These are phyloP conservation scores for Conticribra weissflogii DNA, from an alignment of 108 stramenopile species.

Conservation along the genomic window DNA sequence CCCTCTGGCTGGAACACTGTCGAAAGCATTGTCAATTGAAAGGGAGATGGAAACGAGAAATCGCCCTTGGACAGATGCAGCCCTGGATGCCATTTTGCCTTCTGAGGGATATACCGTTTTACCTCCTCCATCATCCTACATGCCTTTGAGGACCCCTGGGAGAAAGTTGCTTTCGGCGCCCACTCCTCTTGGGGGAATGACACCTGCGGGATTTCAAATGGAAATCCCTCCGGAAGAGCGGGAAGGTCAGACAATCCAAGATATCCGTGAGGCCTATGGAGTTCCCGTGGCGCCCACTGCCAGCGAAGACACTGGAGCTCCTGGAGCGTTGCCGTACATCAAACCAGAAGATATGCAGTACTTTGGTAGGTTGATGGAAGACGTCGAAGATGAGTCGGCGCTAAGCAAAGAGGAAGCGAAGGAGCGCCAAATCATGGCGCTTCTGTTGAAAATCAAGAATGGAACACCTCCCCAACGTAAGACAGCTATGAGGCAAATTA, in stretches of 20 bases:
- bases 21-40: slow-evolving; percentile 88
- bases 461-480: slow-evolving; percentile 99
- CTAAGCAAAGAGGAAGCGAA: slow-evolving; percentile 84
- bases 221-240: slow-evolving; percentile 89
- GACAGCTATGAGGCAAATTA: slow-evolving; percentile 98
- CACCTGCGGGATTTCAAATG: slow-evolving; percentile 93
- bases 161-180: slow-evolving; percentile 92
- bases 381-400: slow-evolving; percentile 65
- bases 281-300: slow-evolving; percentile 79
- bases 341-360: slow-evolving; percentile 99
- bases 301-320: slow-evolving; percentile 50
- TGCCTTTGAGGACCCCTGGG: slow-evolving; percentile 93
- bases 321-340: slow-evolving; percentile 90
- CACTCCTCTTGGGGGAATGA: slow-evolving; percentile 76
- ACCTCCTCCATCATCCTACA: slow-evolving; percentile 88
- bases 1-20: too few relatives aligned
- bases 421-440: slow-evolving; percentile 89
- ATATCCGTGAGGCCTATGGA: slow-evolving; percentile 93
- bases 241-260: slow-evolving; percentile 69
- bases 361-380: slow-evolving; percentile 96
- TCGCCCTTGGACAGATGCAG: slow-evolving; percentile 94
- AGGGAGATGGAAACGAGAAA: slow-evolving; percentile 96
- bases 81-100: slow-evolving; percentile 95
- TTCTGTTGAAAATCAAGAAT: slow-evolving; percentile 97
- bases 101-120: slow-evolving; percentile 88